Conservation (phyloP, 495 filamentous ascomycete genomes). For the Neurospora sp. region DNA sequence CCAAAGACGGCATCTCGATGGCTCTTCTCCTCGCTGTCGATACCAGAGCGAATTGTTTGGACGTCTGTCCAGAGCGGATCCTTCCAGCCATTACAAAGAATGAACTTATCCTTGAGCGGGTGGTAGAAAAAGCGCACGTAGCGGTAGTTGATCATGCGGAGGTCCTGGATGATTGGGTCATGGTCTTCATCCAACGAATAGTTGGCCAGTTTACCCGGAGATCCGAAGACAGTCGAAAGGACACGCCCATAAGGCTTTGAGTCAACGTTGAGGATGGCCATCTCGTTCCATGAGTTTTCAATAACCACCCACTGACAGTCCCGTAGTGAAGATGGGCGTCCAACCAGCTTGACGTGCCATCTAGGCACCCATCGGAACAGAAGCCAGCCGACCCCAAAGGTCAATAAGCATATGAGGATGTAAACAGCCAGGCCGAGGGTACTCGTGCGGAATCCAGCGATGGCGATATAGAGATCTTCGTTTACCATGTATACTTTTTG, state of each 20-base stretch:
- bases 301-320: constrained; percentile 85
- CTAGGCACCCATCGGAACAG: constrained; percentile 81
- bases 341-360: constrained; percentile 72
- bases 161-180: constrained; percentile 62
- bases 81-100: constrained; percentile 81
- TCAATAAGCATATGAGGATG: constrained; percentile 52
- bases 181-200: constrained; percentile 67
- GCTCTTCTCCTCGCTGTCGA: constrained; percentile 83
- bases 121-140: constrained; percentile 92
- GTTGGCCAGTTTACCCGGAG: constrained; percentile 43
- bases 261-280: constrained; percentile 57
- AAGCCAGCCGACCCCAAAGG: constrained; percentile 71
- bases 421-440: constrained; percentile 58
- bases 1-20: constrained; percentile 80
- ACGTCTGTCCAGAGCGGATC: constrained; percentile 81
- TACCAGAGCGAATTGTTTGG: constrained; percentile 63
- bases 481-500: constrained; percentile 90
- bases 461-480: constrained; percentile 86
- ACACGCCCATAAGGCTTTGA: constrained; percentile 63
- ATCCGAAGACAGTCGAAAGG: constrained; percentile 79
- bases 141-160: constrained; percentile 77
- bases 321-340: constrained; percentile 52
- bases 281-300: constrained; percentile 96
- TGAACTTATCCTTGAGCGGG: constrained; percentile 76
- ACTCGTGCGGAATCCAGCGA: constrained; percentile 81